Percentiles rank a stretch among this genome's conserved stretches.
Conservation (phyloP, 2,329 filamentous ascomycete genomes). For the Fusarium tricinctum region DNA sequence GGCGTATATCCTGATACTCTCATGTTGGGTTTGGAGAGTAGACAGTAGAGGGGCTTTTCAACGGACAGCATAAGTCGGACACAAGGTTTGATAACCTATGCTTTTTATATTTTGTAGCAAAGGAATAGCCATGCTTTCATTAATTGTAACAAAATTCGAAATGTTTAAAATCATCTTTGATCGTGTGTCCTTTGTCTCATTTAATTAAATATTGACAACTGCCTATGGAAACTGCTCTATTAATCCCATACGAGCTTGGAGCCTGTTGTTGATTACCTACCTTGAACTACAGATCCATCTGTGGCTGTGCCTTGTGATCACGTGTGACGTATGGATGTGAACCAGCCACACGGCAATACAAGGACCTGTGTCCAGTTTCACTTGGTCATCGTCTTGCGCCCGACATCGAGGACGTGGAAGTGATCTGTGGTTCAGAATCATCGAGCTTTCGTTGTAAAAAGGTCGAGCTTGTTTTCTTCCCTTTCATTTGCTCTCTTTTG, state of each 20-base stretch:
- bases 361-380: slow-evolving; percentile 44
- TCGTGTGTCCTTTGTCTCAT: no score
- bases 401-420: slow-evolving; percentile 35
- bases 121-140: slow-evolving; percentile 49
- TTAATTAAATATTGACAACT: no score
- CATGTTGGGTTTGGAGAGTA: slow-evolving; percentile 45
- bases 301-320: slow-evolving; percentile 39
- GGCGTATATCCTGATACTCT: slow-evolving; percentile 51
- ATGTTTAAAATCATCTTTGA: slow-evolving; percentile 34
- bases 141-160: slow-evolving; percentile 50
- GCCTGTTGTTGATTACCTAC: no score
- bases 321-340: slow-evolving; percentile 37
- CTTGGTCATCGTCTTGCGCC: slow-evolving; percentile 26
- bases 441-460: slow-evolving; percentile 9
- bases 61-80: slow-evolving; percentile 36
- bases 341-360: slow-evolving; percentile 26
- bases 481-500: background rate
- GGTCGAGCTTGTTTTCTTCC: background rate
- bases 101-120: slow-evolving; percentile 45
- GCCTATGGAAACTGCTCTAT: background rate
- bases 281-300: background rate
- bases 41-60: slow-evolving; percentile 45
- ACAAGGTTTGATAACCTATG: slow-evolving; percentile 41
- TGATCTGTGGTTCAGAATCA: slow-evolving; percentile 26
- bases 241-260: background rate